Evolutionary conservation across 176 grass and related monocot species (phyloP).

Genomic region (Triticum turgidum): DNA sequence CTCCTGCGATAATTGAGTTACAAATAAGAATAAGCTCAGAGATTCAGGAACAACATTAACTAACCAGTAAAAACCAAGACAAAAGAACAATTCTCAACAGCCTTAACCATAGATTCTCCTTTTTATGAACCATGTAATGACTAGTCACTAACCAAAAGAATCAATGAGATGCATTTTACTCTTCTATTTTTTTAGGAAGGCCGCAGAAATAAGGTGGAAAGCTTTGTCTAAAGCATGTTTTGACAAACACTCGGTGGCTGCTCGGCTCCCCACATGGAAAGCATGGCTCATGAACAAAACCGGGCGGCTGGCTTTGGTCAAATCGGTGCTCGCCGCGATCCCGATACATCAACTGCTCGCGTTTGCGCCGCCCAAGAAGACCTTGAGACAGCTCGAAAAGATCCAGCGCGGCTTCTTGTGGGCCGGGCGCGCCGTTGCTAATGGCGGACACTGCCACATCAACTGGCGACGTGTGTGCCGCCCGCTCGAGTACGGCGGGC

Average conservation of each 20-base stretch:
- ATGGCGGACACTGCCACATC: no score
- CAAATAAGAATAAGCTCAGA: conserved; percentile 20
- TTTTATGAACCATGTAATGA: not conserved
- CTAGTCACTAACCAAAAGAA: conserved; percentile 7
- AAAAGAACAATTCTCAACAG: conserved; percentile 21
- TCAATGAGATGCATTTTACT: not conserved
- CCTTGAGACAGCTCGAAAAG: no score
- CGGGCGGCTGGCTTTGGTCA: no score
- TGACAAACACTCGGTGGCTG: not conserved
- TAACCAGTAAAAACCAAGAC: not conserved
- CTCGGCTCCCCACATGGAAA: no score
- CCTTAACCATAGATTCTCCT: not conserved
- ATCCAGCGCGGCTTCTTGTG: no score
- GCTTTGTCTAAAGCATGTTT: not conserved
- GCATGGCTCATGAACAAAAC: no score
- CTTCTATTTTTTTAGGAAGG: not conserved
- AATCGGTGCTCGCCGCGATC: no score
- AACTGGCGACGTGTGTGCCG: no score
- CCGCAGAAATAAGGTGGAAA: not conserved
- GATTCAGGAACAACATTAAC: conserved; percentile 8
- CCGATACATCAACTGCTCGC: no score
- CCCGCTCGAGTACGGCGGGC: no score
- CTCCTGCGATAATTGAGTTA: conserved; percentile 52
- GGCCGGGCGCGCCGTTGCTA: no score
- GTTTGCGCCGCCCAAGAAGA: no score